These are phyloP conservation scores for Phytopythium cucurbitacearum DNA, from an alignment of 352 stramenopile species.

Conservation along the genomic window DNA sequence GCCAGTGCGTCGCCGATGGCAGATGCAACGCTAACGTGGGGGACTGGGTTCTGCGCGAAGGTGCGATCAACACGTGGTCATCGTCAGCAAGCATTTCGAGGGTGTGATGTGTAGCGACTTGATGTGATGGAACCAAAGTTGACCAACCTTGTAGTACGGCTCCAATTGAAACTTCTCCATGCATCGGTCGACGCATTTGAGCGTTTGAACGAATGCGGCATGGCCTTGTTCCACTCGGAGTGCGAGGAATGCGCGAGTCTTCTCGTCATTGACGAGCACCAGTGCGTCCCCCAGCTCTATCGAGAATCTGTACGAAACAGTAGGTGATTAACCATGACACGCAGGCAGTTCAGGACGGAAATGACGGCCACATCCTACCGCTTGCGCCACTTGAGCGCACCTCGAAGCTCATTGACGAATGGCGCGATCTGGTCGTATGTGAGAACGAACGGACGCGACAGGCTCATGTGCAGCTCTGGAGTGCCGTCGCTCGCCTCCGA, in stretches of 20 bases:
- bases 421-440: conserved; percentile 58
- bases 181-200: conserved; percentile 61
- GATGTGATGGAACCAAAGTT: conserved; percentile 5
- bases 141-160: conserved; percentile 57
- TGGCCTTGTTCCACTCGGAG: conserved; percentile 37
- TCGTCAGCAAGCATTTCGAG: conserved; percentile 41
- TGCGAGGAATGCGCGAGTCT: conserved; percentile 69
- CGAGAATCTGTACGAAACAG: conserved; percentile 27
- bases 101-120: conserved; percentile 3
- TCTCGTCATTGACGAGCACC: conserved; percentile 71
- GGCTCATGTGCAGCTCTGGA: conserved; percentile 50
- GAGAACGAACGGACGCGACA: conserved; percentile 76
- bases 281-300: conserved; percentile 31
- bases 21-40: conserved; percentile 78
- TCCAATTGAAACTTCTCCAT: conserved; percentile 42
- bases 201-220: conserved; percentile 26
- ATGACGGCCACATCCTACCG: conserved; percentile 20
- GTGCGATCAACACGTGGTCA: conserved; percentile 10
- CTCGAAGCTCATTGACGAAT: conserved; percentile 62
- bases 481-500: conserved; percentile 6
- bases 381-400: conserved; percentile 66
- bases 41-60: conserved; percentile 58
- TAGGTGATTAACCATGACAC: neutral
- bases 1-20: conserved; percentile 44
- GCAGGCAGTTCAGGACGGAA: neutral